phyloP scores from a whole-genome alignment of 768 basidiomycete species.

The Naganishia randhawae region DNA sequence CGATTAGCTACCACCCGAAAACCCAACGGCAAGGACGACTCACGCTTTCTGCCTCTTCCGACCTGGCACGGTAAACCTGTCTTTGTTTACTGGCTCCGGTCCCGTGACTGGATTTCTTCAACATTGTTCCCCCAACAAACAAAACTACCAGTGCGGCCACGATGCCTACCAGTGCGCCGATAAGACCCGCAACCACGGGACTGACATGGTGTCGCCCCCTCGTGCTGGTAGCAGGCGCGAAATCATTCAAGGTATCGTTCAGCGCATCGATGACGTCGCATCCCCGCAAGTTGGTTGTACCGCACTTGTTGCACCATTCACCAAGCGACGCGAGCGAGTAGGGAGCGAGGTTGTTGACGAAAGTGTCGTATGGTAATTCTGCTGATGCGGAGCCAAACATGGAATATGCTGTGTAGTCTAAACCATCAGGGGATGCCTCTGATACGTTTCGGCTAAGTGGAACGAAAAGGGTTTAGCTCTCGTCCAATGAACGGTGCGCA shows the following conservation, averaged over 20 bases:
- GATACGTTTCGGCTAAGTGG: conserved; percentile 35
- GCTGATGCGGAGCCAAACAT: conserved; percentile 31
- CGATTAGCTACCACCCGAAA: not conserved
- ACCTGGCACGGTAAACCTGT: not conserved
- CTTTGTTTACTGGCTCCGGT: not conserved
- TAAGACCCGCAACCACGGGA: conserved; percentile 40
- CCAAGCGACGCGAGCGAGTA: conserved; percentile 33
- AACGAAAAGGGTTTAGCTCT: not conserved
- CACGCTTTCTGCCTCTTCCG: conserved; percentile 6
- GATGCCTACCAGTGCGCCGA: conserved; percentile 40
- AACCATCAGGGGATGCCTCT: conserved; percentile 24
- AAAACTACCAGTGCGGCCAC: conserved; percentile 27
- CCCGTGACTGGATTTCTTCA: conserved; percentile 1
- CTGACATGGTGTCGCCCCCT: conserved; percentile 32
- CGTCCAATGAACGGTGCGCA: not conserved
- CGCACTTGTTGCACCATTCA: conserved; percentile 34
- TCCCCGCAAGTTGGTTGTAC: conserved; percentile 29
- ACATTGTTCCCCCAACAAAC: conserved; percentile 4
- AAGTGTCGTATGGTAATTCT: conserved; percentile 32
- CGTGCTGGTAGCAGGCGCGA: conserved; percentile 27
- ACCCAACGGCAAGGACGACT: not conserved
- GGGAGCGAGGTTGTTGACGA: conserved; percentile 33
- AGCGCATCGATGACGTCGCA: conserved; percentile 31
- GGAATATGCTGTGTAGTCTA: conserved; percentile 28
- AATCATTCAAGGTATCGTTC: conserved; percentile 23